Evolutionary conservation across 768 basidiomycete species (phyloP), one percentile per base, ranked within the genome.

Genomic region (Boletus barrowsii): DNA sequence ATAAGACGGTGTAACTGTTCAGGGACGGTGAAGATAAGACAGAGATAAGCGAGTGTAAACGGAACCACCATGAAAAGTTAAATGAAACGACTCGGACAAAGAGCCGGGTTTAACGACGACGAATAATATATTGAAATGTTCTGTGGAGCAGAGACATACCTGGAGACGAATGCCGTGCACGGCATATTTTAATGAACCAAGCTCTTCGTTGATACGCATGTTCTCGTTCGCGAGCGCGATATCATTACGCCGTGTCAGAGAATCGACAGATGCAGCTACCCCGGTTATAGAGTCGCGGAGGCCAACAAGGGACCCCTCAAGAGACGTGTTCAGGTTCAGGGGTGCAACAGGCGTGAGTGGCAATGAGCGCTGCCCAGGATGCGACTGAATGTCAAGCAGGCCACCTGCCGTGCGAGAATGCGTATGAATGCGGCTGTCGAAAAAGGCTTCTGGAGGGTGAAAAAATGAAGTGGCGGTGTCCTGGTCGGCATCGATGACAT

Each of bases 111-210:
- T 14, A 41, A 50, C 36, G 37, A 29, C 29, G 39, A 48, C 17
- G 48, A 32, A 41, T 26, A 20, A 53, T 7, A 33, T 7, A 30
- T 42, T 47, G 51, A 54, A 52, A 47, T 42, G 33, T 3, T 33
- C 2, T 24, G 24, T 51, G 61, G 52, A 49, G 47, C 47, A 13
- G 36, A 36, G 26, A 70, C 79, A 13, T 52, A 89, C 84, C 81
- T 91, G 90, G 78, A 92, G 87, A 51, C 90, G 77, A 43, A 93
- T 68, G 3, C 89, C 90, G 58, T 91, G 87, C 41, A 91, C 75
- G 47, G 78, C 82, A 22, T 80, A 86, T 47, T 86, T 78, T 46
- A 93, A 62, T 20, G 83, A 82, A 60, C 83, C 81, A 32, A 89
- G 76, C 65, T 93, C 90, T 60, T 93, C 90, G 42, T 82, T 83